Conservation (phyloP, 345 rosid genomes). For the Ceriops tagal region DNA sequence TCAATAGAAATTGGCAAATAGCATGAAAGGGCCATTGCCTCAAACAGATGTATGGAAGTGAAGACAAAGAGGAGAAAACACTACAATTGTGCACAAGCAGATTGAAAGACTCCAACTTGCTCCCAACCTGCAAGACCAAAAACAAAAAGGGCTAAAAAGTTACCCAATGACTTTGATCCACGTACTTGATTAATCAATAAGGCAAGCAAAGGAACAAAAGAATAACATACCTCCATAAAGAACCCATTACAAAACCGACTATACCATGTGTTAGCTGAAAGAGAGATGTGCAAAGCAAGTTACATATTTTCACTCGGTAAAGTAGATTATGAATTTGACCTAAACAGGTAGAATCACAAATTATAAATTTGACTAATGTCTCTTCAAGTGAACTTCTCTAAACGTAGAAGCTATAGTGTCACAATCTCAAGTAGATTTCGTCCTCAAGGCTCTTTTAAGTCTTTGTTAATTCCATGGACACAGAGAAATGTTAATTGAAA, state of each 20-base stretch:
- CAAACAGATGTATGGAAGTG: slow-evolving; percentile 17
- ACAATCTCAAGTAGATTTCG: not conserved
- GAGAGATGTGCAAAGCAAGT: slow-evolving; percentile 10
- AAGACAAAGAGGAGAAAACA: slow-evolving; percentile 29
- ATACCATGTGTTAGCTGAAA: slow-evolving; percentile 82
- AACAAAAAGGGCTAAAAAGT: slow-evolving; percentile 8
- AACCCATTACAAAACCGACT: slow-evolving; percentile 78
- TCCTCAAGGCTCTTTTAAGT: no score
- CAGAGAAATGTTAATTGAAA: not conserved
- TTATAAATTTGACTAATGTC: not conserved
- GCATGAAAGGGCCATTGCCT: slow-evolving; percentile 15
- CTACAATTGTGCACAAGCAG: slow-evolving; percentile 77
- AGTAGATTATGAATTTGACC: not conserved
- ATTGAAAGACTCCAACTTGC: slow-evolving; percentile 71
- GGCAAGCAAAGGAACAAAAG: not conserved
- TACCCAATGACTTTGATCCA: slow-evolving; percentile 5
- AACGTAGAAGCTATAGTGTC: not conserved
- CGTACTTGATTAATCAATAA: not conserved
- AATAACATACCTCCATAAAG: slow-evolving; percentile 71
- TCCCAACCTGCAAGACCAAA: slow-evolving; percentile 47
- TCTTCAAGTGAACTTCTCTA: not conserved
- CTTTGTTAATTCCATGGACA: no score
- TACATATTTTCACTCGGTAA: not conserved
- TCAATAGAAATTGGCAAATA: slow-evolving; percentile 17
- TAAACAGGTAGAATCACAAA: not conserved